A percentile compares a stretch with the other conserved stretches of the same genome.
These are phyloP conservation scores for Monosporozyma aquatica DNA, from an alignment of 805 yeast genomes.

Conservation along the genomic window DNA sequence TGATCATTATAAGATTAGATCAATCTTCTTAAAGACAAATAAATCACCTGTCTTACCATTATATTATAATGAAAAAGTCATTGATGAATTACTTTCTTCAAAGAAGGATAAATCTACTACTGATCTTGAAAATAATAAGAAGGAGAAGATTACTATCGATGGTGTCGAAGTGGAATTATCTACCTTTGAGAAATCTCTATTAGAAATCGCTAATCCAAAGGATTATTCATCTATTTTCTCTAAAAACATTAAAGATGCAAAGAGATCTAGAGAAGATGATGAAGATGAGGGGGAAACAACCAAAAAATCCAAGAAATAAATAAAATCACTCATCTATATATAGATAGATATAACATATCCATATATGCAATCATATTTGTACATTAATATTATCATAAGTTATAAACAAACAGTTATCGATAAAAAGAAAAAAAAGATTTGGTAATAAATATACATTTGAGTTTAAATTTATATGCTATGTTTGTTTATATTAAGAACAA, in stretches of 20 bases:
- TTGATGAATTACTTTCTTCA: slow-evolving; percentile 28
- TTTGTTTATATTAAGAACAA: too few relatives aligned
- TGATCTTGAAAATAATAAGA: slow-evolving; percentile 21
- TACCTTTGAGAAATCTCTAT: slow-evolving; percentile 64
- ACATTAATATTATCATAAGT: too few relatives aligned
- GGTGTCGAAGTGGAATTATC: slow-evolving; percentile 41
- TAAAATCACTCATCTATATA: too few relatives aligned
- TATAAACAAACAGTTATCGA: too few relatives aligned
- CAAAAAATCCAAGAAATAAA: slow-evolving; percentile 19
- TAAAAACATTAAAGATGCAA: slow-evolving; percentile 40
- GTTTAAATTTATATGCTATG: too few relatives aligned
- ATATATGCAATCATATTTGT: neutral
- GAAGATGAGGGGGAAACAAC: slow-evolving; percentile 5
- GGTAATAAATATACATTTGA: too few relatives aligned
- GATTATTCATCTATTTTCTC: slow-evolving; percentile 55
- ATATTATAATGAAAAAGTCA: slow-evolving; percentile 49
- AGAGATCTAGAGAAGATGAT: slow-evolving; percentile 21
- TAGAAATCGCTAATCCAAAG: slow-evolving; percentile 75
- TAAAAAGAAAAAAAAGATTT: too few relatives aligned
- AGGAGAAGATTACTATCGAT: slow-evolving; percentile 10
- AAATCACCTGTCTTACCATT: slow-evolving; percentile 80
- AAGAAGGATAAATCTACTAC: slow-evolving; percentile 14
- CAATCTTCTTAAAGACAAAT: slow-evolving; percentile 54
- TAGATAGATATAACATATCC: neutral
- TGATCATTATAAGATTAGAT: slow-evolving; percentile 38